Evolutionary conservation across 1,284 basidiomycete genomes (phyloP), one percentile per base, ranked within the genome.

Genomic region (Agaricales sp.): DNA sequence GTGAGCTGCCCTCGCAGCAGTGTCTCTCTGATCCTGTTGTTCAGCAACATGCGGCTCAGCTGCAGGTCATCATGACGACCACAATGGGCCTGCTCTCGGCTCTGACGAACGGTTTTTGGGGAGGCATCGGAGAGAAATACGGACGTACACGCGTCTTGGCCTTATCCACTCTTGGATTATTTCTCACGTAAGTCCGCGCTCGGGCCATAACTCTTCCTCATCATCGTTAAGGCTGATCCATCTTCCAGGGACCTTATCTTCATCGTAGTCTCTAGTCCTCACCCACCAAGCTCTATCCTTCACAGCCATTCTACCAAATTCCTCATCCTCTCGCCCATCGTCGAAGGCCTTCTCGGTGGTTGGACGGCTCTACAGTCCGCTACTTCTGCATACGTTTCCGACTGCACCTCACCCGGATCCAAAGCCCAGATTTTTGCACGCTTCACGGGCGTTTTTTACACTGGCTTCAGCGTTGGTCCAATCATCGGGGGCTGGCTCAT

Each of bases 101-200:
- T 0, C 63, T 93, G 25, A 92, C 88, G 1, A 90, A 90, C 0
- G 88, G 87, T 6, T 91, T 82, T 75, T 96, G 92, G 92, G 88
- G 88, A 30, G 77, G 78, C 51, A 83, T 85, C 43, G 82, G 88
- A 4, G 90, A 94, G 60, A 71, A 80, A 16, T 66, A 83, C 51
- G 92, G 92, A 8, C 75, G 92, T 22, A 87, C 80, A 3, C 76
- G 73, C 44, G 81, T 94, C 25, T 75, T 95, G 49, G 79, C 83
- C 11, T 66, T 82, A 20, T 68, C 82, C 13, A 80, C 85, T 3
- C 55, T 84, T 16, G 89, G 92, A 2, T 63, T 92, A 1, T 72
- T 92, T 57, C 67, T 87, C 53, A 87, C 83, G 84, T 91, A 64
- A 45, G 78, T 77, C 47, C 16, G 39, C 53, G 14, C 52, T 49